Conservation (phyloP, 1,284 basidiomycete genomes). For the Ceratobasidium papillatum region DNA sequence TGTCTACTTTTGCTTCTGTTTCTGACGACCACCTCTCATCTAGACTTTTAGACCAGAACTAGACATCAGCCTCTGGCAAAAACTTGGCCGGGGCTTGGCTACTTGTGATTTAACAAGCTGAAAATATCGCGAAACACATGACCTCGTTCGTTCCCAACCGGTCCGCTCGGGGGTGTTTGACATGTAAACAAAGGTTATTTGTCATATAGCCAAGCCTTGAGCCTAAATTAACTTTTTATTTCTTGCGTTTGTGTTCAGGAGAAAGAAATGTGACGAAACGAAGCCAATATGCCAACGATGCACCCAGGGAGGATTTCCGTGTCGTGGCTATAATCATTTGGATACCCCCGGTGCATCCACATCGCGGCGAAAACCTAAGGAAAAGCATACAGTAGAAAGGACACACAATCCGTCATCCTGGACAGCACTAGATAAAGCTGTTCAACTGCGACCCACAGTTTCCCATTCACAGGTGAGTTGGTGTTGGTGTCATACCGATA, state of each 20-base stretch:
- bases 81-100: no score
- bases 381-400: background rate
- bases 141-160: no score
- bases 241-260: background rate
- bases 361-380: background rate
- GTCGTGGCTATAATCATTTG: background rate
- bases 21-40: no score
- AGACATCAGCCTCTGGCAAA: no score
- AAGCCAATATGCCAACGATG: background rate
- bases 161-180: no score
- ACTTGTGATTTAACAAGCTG: no score
- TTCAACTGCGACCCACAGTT: background rate
- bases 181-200: no score
- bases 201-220: no score
- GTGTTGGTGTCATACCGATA: background rate
- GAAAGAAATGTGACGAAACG: conserved; percentile 1
- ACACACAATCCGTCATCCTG: background rate
- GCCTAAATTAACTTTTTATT: background rate
- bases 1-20: no score
- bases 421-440: background rate
- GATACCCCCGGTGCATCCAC: background rate
- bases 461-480: background rate
- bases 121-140: no score
- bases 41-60: no score
- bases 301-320: background rate